phyloP scores from a whole-genome alignment of 1,284 basidiomycete genomes.

The Taiwanofungus camphoratus region DNA sequence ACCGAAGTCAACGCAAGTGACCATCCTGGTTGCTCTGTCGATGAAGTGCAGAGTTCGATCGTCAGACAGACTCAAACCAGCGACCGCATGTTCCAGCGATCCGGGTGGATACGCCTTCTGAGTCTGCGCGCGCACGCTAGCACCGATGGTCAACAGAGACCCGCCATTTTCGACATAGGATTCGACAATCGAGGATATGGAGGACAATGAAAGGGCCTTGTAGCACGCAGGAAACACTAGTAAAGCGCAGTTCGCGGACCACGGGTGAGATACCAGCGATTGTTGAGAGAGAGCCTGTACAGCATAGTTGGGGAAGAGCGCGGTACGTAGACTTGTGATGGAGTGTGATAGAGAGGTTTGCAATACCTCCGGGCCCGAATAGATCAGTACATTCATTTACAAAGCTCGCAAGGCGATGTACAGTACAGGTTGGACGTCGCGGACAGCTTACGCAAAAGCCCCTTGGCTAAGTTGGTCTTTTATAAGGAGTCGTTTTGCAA shows the following conservation, averaged over 20 bases:
- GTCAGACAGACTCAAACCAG: constrained; percentile 5
- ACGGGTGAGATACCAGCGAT: constrained; percentile 64
- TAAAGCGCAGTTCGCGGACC: constrained; percentile 69
- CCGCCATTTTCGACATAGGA: constrained; percentile 70
- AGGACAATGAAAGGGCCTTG: constrained; percentile 45
- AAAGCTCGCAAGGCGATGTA: not conserved
- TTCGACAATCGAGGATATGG: constrained; percentile 45
- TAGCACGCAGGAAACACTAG: constrained; percentile 70
- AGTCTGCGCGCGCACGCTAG: constrained; percentile 22
- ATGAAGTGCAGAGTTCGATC: constrained; percentile 13
- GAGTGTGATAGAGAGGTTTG: constrained; percentile 53
- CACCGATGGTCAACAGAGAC: constrained; percentile 25
- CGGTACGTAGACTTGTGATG: constrained; percentile 47
- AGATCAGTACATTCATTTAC: constrained; percentile 82
- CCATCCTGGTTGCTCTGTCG: constrained; percentile 14
- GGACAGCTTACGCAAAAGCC: no score
- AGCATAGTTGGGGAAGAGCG: constrained; percentile 72
- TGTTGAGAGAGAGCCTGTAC: constrained; percentile 62
- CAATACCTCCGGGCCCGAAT: constrained; percentile 66
- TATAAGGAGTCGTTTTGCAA: no score
- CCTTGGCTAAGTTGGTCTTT: no score
- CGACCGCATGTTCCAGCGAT: constrained; percentile 8
- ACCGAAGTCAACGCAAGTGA: constrained; percentile 7
- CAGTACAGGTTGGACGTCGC: no score
- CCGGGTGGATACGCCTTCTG: not conserved